These are phyloP conservation scores for Torulaspora microellipsoides DNA, from an alignment of 805 yeast species.

Conservation along the genomic window DNA sequence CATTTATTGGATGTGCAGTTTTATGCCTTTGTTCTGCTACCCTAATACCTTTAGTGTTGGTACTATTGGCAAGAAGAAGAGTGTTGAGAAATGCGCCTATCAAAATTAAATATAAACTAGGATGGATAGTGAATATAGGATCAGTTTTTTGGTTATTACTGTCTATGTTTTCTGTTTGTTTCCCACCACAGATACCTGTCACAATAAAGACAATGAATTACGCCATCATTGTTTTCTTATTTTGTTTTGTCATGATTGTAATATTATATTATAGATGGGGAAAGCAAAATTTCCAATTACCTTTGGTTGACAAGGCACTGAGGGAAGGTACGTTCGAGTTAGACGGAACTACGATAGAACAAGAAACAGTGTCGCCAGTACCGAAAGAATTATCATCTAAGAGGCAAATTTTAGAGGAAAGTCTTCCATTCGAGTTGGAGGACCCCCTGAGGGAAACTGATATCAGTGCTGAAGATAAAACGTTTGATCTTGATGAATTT, in stretches of 20 bases:
- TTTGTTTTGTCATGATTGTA: conserved; percentile 46
- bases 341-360: not conserved
- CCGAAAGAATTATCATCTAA: no score
- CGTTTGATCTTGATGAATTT: not conserved
- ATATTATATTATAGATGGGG: conserved; percentile 60
- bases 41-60: conserved; percentile 67
- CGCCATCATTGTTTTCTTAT: conserved; percentile 57
- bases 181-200: conserved; percentile 63
- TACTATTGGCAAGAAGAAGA: conserved; percentile 52
- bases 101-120: conserved; percentile 52
- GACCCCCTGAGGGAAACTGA: not conserved
- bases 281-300: conserved; percentile 55
- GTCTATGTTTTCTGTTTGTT: conserved; percentile 57
- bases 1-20: conserved; percentile 80
- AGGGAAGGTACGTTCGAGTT: not conserved
- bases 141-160: conserved; percentile 58
- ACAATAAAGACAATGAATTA: conserved; percentile 41
- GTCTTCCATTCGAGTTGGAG: no score
- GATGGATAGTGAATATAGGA: conserved; percentile 57
- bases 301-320: conserved; percentile 37
- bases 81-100: conserved; percentile 66
- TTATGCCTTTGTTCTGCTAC: conserved; percentile 70
- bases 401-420: no score
- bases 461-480: not conserved
- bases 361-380: no score